Evolutionary conservation across 140 eudicot genomes (phyloP), one percentile per base, ranked within the genome.

Genomic region (Senecio squalidus): DNA sequence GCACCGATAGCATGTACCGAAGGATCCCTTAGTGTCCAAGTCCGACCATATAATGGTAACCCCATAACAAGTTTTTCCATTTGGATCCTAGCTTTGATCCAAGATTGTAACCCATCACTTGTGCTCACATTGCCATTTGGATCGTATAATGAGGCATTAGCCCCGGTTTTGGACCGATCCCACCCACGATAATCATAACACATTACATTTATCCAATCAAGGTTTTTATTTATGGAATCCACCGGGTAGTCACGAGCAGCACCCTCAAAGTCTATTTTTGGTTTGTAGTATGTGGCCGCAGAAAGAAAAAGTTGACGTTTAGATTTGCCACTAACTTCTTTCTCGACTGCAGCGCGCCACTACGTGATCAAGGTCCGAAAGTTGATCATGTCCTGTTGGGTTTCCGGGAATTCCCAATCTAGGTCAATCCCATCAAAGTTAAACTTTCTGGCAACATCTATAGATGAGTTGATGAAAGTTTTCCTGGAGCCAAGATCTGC

Each of bases 181-280:
- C 96, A 88, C 21, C 94, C 96, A 11, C 66, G 78, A 43, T 88
- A 84, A 41, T 88, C 96, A 41, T 88, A 88, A 52, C 71, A 70
- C 96, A 84, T 88, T 8, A 78, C 85, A 17, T 88, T 88, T 54
- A 82, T 76, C 90, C 85, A 82, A 41, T 82, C 84, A 11, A 82
- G 62, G 29, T 82, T 82, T 62, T 65, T 65, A 8, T 76, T 59
- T 38, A 82, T 72, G 0, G 82, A 75, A 7, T 6, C 66, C 29
- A 66, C 74, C 0, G 85, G 90, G 52, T 58, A 75, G 20, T 36
- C 34, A 4, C 70, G 66, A 10, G 69, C 52, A 0, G 67, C 22
- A 1, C 53, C 4, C 9, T 58, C 51, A 14, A 74, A 8, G 24
- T 50, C 24, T 11, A 70, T 5, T 31, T 58, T 75, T 4, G 76